phyloP scores from a whole-genome alignment of 495 filamentous ascomycete species.

The Penicillium lividum region DNA sequence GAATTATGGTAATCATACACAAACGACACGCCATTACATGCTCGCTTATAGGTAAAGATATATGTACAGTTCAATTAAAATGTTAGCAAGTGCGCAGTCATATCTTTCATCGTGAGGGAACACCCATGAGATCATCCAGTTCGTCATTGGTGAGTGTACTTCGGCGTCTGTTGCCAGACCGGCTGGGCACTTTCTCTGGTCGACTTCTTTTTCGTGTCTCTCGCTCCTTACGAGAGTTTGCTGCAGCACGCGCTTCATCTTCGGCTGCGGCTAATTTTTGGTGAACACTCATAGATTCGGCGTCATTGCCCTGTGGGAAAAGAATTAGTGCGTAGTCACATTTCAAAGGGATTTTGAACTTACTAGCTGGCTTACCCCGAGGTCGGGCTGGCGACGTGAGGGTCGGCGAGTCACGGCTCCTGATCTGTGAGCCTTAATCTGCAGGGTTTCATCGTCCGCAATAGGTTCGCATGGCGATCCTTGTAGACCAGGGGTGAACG shows the following conservation, averaged over 20 bases:
- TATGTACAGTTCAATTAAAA: constrained; percentile 20
- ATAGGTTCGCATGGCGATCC: constrained; percentile 34
- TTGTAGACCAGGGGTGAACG: constrained; percentile 44
- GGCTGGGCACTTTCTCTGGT: constrained; percentile 39
- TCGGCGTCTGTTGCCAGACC: constrained; percentile 56
- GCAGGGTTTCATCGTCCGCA: constrained; percentile 39
- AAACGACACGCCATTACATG: constrained; percentile 22
- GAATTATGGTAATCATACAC: constrained; percentile 1
- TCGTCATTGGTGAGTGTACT: constrained; percentile 76
- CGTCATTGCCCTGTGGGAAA: constrained; percentile 19
- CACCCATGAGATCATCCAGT: constrained; percentile 61
- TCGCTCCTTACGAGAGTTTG: constrained; percentile 41
- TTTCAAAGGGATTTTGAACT: background rate
- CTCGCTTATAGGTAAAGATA: constrained; percentile 12
- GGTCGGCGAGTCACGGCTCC: constrained; percentile 39
- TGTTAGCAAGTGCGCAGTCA: background rate
- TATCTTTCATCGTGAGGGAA: constrained; percentile 23
- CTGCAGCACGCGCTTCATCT: constrained; percentile 46
- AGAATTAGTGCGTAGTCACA: constrained; percentile 9
- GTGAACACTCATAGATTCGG: constrained; percentile 33
- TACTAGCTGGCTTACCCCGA: constrained; percentile 37
- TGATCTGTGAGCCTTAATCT: constrained; percentile 38
- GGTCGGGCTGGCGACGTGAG: constrained; percentile 34
- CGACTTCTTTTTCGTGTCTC: constrained; percentile 48
- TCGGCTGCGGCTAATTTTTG: constrained; percentile 51